Evolutionary conservation across 345 rosid genomes (phyloP).

Genomic region (Citrus australasica): DNA sequence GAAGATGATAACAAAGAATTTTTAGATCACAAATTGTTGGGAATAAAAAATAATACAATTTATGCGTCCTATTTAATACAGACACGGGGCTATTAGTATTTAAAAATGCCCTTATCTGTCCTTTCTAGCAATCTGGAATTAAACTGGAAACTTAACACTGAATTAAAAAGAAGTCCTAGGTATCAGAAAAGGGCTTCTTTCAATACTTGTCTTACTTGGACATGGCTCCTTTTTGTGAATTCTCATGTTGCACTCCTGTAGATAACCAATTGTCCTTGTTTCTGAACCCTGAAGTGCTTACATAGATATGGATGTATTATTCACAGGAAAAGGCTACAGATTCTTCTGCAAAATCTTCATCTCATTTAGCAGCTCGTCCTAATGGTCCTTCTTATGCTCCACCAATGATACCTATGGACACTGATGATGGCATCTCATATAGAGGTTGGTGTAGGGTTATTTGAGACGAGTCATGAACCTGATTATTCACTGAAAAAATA

Average conservation of each 20-base stretch:
- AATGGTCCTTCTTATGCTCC: conserved; percentile 67
- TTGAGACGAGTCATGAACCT: not conserved
- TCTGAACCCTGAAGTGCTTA: conserved; percentile 8
- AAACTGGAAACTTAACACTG: not conserved
- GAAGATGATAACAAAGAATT: not conserved
- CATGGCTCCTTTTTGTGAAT: not conserved
- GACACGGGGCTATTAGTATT: not conserved
- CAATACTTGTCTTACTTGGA: not conserved
- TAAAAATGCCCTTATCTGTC: not conserved
- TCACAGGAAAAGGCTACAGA: conserved; percentile 67
- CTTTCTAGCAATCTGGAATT: not conserved
- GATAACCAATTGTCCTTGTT: not conserved
- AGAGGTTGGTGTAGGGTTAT: conserved; percentile 42
- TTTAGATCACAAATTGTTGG: not conserved
- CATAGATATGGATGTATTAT: conserved; percentile 18
- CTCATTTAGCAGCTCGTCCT: conserved; percentile 57
- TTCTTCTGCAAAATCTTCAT: conserved; percentile 59
- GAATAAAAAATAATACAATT: not conserved
- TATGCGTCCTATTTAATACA: not conserved
- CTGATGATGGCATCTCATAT: conserved; percentile 70
- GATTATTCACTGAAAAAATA: not conserved
- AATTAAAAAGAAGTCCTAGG: not conserved
- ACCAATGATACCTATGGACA: conserved; percentile 57
- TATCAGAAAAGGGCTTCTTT: not conserved
- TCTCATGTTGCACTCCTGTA: not conserved